These are phyloP conservation scores for Citrus sp. DNA, from an alignment of 345 rosid genomes.

Conservation along the genomic window DNA sequence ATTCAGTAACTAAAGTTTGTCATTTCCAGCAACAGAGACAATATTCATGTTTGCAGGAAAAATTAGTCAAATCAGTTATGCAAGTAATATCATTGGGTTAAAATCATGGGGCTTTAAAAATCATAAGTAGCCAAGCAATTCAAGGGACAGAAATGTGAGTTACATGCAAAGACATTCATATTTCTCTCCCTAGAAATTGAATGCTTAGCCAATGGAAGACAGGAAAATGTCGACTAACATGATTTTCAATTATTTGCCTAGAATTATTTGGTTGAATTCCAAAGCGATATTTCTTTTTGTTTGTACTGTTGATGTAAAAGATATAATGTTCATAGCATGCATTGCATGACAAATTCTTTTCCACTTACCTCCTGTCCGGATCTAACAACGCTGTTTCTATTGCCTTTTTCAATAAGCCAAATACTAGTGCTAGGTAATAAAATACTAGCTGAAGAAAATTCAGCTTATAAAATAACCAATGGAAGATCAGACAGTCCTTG, in stretches of 20 bases:
- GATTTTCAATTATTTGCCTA: not conserved
- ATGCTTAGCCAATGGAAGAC: not conserved
- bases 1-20: no score
- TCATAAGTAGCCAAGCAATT: not conserved
- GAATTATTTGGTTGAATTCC: not conserved
- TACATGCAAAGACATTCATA: not conserved
- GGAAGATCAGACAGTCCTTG: not conserved
- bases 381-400: not conserved
- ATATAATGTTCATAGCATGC: not conserved
- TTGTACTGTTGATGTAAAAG: not conserved
- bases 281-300: not conserved
- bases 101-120: not conserved
- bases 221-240: not conserved
- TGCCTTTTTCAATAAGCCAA: not conserved
- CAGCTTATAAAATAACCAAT: not conserved
- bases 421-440: not conserved
- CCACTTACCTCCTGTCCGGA: not conserved
- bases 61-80: not conserved
- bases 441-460: not conserved
- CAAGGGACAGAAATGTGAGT: not conserved
- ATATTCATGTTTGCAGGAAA: not conserved
- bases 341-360: not conserved
- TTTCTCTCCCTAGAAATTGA: not conserved
- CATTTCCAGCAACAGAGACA: not conserved
- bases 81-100: not conserved